Conservation (phyloP, 345 rosid species). For the Salix koriyanagi region DNA sequence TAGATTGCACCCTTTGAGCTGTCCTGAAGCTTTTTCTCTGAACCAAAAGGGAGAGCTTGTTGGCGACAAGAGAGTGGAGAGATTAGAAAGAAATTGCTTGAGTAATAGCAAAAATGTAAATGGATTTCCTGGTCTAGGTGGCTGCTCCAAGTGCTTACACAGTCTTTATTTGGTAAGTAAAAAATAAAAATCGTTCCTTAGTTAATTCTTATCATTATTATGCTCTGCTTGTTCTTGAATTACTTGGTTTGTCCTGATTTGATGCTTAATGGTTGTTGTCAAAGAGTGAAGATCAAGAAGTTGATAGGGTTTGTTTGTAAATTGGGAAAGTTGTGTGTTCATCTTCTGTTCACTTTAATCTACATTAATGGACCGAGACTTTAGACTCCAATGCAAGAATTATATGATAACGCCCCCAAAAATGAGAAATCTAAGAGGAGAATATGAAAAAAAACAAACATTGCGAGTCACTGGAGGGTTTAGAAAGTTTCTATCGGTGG, state of each 20-base stretch:
- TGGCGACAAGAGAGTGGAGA: conserved; percentile 57
- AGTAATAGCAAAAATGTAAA: conserved; percentile 42
- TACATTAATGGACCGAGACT: neutral
- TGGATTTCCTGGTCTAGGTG: conserved; percentile 58
- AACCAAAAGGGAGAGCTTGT: conserved; percentile 51
- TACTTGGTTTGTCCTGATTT: conserved; percentile 2
- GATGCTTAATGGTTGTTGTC: neutral
- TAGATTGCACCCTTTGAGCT: conserved; percentile 66
- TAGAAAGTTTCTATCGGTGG: neutral
- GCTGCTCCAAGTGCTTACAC: conserved; percentile 78
- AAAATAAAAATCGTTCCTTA: too few species aligned
- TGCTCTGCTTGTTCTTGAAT: neutral
- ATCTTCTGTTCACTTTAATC: neutral
- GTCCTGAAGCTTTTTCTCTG: conserved; percentile 60
- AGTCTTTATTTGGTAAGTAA: conserved; percentile 52
- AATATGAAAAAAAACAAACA: neutral
- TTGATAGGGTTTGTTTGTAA: neutral
- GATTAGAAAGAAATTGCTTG: conserved; percentile 66
- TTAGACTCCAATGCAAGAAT: neutral
- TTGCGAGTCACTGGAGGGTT: neutral
- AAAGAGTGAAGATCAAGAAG: neutral
- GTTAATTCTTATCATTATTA: neutral
- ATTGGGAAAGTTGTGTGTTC: neutral
- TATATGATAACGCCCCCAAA: neutral
- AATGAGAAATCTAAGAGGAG: neutral